Evolutionary conservation across 2,329 filamentous ascomycete species (phyloP).

Genomic region (Tolypocladium nubicola): DNA sequence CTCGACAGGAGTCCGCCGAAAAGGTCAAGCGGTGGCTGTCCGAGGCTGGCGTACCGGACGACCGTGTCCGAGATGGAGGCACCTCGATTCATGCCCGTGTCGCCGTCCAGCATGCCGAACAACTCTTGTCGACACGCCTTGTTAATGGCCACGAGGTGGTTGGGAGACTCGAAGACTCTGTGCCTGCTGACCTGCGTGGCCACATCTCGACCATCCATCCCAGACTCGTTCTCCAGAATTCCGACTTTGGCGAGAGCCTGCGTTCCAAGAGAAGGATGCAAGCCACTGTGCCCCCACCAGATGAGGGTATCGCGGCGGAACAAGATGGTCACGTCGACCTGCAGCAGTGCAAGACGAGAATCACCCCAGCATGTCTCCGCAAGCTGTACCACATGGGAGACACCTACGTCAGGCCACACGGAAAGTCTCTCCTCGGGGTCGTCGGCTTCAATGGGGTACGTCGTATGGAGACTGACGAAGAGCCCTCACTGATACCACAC

Average conservation of each 20-base stretch:
- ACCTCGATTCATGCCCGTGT: conserved; percentile 32
- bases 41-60: conserved; percentile 22
- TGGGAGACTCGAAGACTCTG: background rate
- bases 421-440: conserved; percentile 55
- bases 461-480: background rate
- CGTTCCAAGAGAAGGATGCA: background rate
- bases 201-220: background rate
- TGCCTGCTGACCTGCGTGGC: background rate
- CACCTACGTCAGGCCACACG: conserved; percentile 44
- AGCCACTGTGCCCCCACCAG: background rate
- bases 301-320: background rate
- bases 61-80: conserved; percentile 22
- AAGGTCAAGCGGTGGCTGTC: conserved; percentile 35
- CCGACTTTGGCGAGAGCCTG: background rate
- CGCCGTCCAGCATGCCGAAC: conserved; percentile 27
- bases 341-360: conserved; percentile 20
- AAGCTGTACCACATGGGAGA: conserved; percentile 31
- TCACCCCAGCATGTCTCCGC: conserved; percentile 33
- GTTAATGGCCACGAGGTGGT: background rate
- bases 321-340: background rate
- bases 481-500: conserved; percentile 3
- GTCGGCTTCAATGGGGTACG: conserved; percentile 29
- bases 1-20: conserved; percentile 24
- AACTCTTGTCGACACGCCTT: conserved; percentile 22
- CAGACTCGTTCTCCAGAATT: background rate